These are phyloP conservation scores for Cladosporium sp. DNA, from an alignment of 2,329 filamentous ascomycete genomes.

Conservation along the genomic window DNA sequence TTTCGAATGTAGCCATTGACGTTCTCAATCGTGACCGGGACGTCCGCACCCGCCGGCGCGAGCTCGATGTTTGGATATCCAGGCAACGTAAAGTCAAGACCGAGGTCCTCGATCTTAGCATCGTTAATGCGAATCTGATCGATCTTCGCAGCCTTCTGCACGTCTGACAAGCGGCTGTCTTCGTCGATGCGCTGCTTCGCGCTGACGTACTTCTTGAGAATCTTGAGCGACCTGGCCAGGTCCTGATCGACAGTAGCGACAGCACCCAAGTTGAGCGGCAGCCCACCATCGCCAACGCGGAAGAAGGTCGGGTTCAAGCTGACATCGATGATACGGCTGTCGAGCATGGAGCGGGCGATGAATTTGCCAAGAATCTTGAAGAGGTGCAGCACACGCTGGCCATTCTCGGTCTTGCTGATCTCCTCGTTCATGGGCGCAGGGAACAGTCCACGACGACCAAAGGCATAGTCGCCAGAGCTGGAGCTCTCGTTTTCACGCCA, in stretches of 20 bases:
- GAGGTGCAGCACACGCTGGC: constrained; percentile 80
- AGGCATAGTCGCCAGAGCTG: constrained; percentile 73
- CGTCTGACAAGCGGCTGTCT: constrained; percentile 58
- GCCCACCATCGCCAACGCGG: constrained; percentile 71
- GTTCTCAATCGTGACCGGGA: constrained; percentile 79
- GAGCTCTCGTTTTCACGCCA: constrained; percentile 87
- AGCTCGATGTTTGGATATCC: constrained; percentile 87
- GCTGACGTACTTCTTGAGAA: constrained; percentile 79
- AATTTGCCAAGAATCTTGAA: constrained; percentile 97
- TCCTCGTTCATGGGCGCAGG: constrained; percentile 83
- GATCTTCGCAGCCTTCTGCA: constrained; percentile 66
- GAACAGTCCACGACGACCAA: constrained; percentile 79
- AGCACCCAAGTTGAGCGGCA: constrained; percentile 70
- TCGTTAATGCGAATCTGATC: constrained; percentile 69
- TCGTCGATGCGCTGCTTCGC: constrained; percentile 80
- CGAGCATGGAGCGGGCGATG: constrained; percentile 95
- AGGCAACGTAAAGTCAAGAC: constrained; percentile 89
- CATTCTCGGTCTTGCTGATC: constrained; percentile 67
- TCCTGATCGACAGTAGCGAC: constrained; percentile 85
- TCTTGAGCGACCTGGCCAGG: constrained; percentile 76
- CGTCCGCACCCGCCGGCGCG: constrained; percentile 66
- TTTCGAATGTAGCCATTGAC: constrained; percentile 83
- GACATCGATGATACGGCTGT: constrained; percentile 94
- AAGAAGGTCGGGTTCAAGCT: constrained; percentile 98
- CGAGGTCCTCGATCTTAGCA: constrained; percentile 76